Conservation (phyloP, 2,329 filamentous ascomycete genomes). For the Geosmithia morbida region DNA sequence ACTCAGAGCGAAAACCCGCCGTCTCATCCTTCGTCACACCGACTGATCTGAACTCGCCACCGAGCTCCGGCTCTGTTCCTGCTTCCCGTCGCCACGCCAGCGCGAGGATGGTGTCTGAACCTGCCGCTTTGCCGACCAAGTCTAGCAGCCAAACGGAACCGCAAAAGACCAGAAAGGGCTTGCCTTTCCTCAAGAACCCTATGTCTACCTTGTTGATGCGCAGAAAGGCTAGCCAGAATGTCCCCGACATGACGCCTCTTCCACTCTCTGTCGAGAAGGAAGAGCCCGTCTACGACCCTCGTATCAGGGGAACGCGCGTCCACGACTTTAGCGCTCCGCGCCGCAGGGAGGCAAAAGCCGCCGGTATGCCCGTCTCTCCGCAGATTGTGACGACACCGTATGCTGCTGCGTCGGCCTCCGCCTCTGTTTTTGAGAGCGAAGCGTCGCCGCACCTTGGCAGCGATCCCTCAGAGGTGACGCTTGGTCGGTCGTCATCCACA, state of each 20-base stretch:
- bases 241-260: conserved; percentile 25
- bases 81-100: conserved; percentile 27
- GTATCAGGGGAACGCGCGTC: conserved; percentile 47
- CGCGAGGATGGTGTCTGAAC: conserved; percentile 21
- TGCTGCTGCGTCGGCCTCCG: neutral
- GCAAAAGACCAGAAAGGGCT: conserved; percentile 34
- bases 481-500: neutral
- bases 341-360: conserved; percentile 16
- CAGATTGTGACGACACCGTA: neutral
- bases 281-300: conserved; percentile 42
- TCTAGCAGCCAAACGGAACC: conserved; percentile 19
- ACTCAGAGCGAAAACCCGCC: conserved; percentile 2
- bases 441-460: neutral
- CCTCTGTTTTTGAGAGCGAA: neutral
- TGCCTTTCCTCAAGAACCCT: conserved; percentile 44
- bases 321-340: conserved; percentile 53
- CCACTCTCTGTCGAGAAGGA: conserved; percentile 22
- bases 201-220: conserved; percentile 44
- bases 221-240: conserved; percentile 36
- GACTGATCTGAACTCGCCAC: conserved; percentile 27
- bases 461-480: neutral
- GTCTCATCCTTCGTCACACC: conserved; percentile 32
- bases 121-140: conserved; percentile 12
- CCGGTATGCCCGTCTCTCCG: conserved; percentile 3
- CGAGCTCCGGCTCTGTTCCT: conserved; percentile 6